Base-by-base conservation (phyloP, 208 protist species). In the Leishmania tarentolae region DNA sequence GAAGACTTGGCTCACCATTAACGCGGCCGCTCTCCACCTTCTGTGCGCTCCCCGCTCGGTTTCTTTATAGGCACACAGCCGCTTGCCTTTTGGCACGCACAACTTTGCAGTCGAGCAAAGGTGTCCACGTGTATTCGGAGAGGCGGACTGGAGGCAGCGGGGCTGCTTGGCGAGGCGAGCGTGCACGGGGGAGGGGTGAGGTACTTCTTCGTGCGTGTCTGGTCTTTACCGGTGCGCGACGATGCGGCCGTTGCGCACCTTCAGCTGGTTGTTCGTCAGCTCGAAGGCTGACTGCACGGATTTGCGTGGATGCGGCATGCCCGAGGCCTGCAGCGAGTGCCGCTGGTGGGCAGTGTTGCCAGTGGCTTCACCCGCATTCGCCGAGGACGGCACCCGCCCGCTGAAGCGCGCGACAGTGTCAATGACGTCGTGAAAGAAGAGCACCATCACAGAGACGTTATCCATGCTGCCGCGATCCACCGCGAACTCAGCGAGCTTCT, bases 351-450 rank as follows among this genome's bases (percentile, higher is more conserved):
- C 65, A 63, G n/a, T 21, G 13, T 31, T 57, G 50, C 76, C 68
- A 50, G 56, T n/a, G 46, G 15, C 59, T 1, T 74, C 76, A 2
- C 61, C 50, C 37, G 13, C 53, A 5, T 1, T 70, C 37, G 53
- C 65, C 52, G 66, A 28, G n/a, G 57, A 17, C 6, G 76, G 28
- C 66, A 31, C 42, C 17, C 57, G 73, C 21, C 76, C 83, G 53
- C 73, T 83, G 83, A 96, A 93, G 28, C 86, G 75, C 37, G 86
- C 87, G 35, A 96, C 88, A 40, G 86, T 83, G 56, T 96, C 88
- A 6, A 91, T 90, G 21, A 96, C 89, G 76, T 96, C 88, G 82
- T 96, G 93, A 80, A 96, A 96, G 78, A 94, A 95, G 21, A 96
- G 73, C 19, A 96, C 74, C 82, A 92, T 89, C 19, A 92, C 91